These are phyloP conservation scores for Trapa bicornis DNA, from an alignment of 345 rosid genomes.

Conservation along the genomic window DNA sequence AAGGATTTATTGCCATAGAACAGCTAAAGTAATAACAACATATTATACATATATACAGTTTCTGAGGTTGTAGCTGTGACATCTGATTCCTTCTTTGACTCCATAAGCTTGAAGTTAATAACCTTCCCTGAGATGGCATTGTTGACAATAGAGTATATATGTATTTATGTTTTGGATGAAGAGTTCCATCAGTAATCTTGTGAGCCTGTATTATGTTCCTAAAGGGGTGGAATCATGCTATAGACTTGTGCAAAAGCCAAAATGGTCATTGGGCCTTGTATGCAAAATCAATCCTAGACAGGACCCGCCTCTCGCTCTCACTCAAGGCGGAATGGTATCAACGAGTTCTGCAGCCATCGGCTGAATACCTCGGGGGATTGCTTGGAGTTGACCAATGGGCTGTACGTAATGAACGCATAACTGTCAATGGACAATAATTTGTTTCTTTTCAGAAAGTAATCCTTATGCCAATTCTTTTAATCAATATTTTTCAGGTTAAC, in stretches of 20 bases:
- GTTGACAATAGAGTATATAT: not conserved
- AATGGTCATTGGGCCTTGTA: conserved; percentile 71
- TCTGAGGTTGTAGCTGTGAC: not conserved
- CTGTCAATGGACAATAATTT: not conserved
- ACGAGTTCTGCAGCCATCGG: conserved; percentile 82
- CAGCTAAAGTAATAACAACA: not conserved
- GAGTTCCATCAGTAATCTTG: not conserved
- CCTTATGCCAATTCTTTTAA: conserved; percentile 1
- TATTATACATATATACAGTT: not conserved
- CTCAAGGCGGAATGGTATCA: conserved; percentile 86
- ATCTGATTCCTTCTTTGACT: not conserved
- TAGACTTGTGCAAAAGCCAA: conserved; percentile 46
- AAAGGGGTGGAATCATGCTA: conserved; percentile 80
- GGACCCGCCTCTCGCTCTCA: conserved; percentile 83
- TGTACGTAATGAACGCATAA: conserved; percentile 33
- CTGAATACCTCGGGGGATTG: conserved; percentile 80
- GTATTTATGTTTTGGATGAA: not conserved
- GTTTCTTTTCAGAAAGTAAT: not conserved
- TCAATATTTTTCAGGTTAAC: conserved; percentile 38
- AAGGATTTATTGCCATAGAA: not conserved
- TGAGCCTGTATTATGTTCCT: conserved; percentile 10
- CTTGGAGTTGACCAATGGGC: conserved; percentile 81
- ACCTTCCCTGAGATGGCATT: not conserved
- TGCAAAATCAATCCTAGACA: conserved; percentile 91
- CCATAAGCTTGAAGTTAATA: not conserved